These are phyloP conservation scores for Hanseniaspora uvarum DNA, from an alignment of 1,139 yeast genomes.

Conservation along the genomic window DNA sequence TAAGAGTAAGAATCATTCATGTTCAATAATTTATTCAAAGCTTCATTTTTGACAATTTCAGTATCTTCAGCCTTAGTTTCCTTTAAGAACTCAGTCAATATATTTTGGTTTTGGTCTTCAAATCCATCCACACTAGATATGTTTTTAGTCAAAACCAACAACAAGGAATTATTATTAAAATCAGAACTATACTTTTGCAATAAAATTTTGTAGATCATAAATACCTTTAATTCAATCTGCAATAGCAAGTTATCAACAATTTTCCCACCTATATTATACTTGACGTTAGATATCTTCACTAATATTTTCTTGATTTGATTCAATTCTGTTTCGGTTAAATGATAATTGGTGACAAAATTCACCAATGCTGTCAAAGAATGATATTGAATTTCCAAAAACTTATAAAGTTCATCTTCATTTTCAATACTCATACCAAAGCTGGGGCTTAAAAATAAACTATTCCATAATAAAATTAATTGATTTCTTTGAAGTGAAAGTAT, in stretches of 20 bases:
- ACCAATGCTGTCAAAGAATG: slow-evolving; percentile 41
- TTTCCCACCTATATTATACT: slow-evolving; percentile 23
- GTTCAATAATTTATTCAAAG: slow-evolving; percentile 24
- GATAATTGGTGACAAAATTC: slow-evolving; percentile 33
- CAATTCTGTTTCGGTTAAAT: slow-evolving; percentile 17
- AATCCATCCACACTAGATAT: slow-evolving; percentile 36
- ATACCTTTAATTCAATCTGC: slow-evolving; percentile 37
- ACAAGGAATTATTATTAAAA: slow-evolving; percentile 36
- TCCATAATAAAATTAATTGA: slow-evolving; percentile 72
- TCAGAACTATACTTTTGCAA: slow-evolving; percentile 36
- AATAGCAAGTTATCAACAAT: slow-evolving; percentile 28
- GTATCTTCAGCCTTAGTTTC: slow-evolving; percentile 20
- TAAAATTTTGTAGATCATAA: slow-evolving; percentile 37
- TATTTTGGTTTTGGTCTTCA: slow-evolving; percentile 23
- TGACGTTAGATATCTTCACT: slow-evolving; percentile 24
- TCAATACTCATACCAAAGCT: slow-evolving; percentile 23
- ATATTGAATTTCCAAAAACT: slow-evolving; percentile 39
- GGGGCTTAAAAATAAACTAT: slow-evolving; percentile 53
- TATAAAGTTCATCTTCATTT: slow-evolving; percentile 35
- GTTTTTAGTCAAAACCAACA: slow-evolving; percentile 38
- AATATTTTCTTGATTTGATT: slow-evolving; percentile 8
- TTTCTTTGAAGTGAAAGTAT: slow-evolving; percentile 63
- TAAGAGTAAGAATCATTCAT: slow-evolving; percentile 35
- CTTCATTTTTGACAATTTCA: slow-evolving; percentile 14
- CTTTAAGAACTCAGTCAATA: slow-evolving; percentile 24